phyloP scores from a whole-genome alignment of 169 alveolate species.

The Theileria equi region DNA sequence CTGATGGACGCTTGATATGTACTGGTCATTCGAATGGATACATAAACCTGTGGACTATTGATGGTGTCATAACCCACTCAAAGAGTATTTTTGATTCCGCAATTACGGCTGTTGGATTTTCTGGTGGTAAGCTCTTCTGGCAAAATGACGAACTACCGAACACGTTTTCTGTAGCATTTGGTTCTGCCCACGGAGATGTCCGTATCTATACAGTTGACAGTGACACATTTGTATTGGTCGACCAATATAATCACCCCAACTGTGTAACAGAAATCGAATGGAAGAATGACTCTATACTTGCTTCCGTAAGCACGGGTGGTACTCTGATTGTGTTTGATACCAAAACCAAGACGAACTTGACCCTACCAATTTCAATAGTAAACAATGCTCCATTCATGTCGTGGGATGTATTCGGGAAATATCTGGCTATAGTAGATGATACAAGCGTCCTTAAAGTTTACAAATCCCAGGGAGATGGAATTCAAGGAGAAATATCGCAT shows the following conservation, averaged over 20 bases:
- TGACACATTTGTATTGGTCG: background rate
- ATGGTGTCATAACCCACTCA: constrained; percentile 3
- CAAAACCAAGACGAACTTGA: background rate
- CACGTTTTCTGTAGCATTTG: constrained; percentile 9
- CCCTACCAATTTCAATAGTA: background rate
- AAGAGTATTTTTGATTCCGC: background rate
- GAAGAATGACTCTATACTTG: constrained; percentile 20
- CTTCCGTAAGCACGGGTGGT: constrained; percentile 30
- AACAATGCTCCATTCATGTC: constrained; percentile 44
- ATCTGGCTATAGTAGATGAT: constrained; percentile 41
- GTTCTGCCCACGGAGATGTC: constrained; percentile 27
- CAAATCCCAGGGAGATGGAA: constrained; percentile 16
- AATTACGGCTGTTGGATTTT: constrained; percentile 43
- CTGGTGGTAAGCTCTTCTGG: constrained; percentile 34
- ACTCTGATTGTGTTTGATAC: constrained; percentile 17
- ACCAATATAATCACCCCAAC: constrained; percentile 3
- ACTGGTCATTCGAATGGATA: constrained; percentile 46
- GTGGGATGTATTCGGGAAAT: constrained; percentile 46
- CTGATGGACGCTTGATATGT: constrained; percentile 31
- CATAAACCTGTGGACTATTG: constrained; percentile 22
- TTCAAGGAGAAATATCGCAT: constrained; percentile 15
- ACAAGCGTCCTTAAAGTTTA: constrained; percentile 31
- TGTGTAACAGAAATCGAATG: constrained; percentile 47
- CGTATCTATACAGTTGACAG: constrained; percentile 8
- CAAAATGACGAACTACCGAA: background rate